These are phyloP conservation scores for Hypoxylon sp. DNA, from an alignment of 2,329 filamentous ascomycete genomes.

Conservation along the genomic window DNA sequence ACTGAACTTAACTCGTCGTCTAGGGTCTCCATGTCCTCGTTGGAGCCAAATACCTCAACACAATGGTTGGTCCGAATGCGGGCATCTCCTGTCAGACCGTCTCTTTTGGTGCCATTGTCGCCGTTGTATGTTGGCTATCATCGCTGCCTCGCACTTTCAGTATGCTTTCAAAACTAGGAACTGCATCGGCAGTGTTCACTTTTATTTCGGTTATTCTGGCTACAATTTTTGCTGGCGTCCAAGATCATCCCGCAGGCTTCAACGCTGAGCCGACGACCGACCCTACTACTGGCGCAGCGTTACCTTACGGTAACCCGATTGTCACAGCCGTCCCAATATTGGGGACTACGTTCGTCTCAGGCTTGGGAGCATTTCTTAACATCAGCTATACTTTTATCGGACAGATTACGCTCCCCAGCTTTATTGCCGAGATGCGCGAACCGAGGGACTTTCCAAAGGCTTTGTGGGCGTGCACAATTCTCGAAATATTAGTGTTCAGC, in stretches of 20 bases:
- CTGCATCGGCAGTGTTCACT: slow-evolving; percentile 86
- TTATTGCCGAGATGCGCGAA: slow-evolving; percentile 93
- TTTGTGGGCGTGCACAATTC: slow-evolving; percentile 90
- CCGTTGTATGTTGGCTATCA: slow-evolving; percentile 80
- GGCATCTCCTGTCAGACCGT: slow-evolving; percentile 80
- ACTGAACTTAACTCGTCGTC: slow-evolving; percentile 34
- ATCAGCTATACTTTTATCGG: slow-evolving; percentile 98
- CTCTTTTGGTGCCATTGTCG: slow-evolving; percentile 80
- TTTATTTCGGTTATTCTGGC: slow-evolving; percentile 90
- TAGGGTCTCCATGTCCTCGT: slow-evolving; percentile 85
- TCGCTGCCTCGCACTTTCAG: slow-evolving; percentile 90
- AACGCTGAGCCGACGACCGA: slow-evolving; percentile 61
- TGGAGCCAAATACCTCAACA: slow-evolving; percentile 90
- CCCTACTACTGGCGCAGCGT: slow-evolving; percentile 48
- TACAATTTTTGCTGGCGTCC: slow-evolving; percentile 83
- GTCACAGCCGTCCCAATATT: slow-evolving; percentile 77
- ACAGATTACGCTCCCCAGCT: slow-evolving; percentile 92
- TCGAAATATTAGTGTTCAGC: slow-evolving; percentile 88
- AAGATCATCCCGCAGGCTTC: slow-evolving; percentile 80
- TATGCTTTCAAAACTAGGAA: slow-evolving; percentile 83
- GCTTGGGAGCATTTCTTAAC: slow-evolving; percentile 91
- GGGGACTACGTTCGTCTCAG: slow-evolving; percentile 84
- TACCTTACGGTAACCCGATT: slow-evolving; percentile 71
- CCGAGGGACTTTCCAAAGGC: slow-evolving; percentile 91
- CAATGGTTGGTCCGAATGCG: slow-evolving; percentile 78